These are phyloP conservation scores for Clonostachys rosea DNA, from an alignment of 2,329 filamentous ascomycete genomes.

Conservation along the genomic window DNA sequence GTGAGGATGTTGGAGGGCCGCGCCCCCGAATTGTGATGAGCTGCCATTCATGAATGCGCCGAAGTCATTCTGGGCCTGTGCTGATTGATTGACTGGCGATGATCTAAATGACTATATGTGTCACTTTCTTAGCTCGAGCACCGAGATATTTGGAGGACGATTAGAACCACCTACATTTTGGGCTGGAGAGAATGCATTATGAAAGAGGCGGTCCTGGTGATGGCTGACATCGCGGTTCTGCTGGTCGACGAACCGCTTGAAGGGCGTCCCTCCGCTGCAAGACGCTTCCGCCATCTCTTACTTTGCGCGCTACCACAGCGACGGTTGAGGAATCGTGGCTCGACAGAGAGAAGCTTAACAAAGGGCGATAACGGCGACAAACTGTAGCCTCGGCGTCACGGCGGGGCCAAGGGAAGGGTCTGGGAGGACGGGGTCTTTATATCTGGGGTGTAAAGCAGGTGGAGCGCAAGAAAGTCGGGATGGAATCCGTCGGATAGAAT, in stretches of 20 bases:
- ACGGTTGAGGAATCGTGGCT: neutral
- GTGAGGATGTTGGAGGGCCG: slow-evolving; percentile 7
- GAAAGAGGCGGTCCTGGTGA: slow-evolving; percentile 31
- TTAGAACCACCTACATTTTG: too few relatives aligned
- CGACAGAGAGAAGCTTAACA: neutral
- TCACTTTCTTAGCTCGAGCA: too few relatives aligned
- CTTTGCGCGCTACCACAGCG: neutral
- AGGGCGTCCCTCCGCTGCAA: slow-evolving; percentile 34
- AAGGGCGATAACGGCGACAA: too few relatives aligned
- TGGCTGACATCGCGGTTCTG: slow-evolving; percentile 33
- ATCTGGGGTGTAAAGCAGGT: too few relatives aligned
- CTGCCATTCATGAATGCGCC: slow-evolving; percentile 24
- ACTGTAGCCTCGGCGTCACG: too few relatives aligned
- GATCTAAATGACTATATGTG: too few relatives aligned
- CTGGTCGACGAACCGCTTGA: slow-evolving; percentile 35
- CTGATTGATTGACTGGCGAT: slow-evolving; percentile 7
- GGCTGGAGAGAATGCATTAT: slow-evolving; percentile 6
- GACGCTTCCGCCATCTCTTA: slow-evolving; percentile 30
- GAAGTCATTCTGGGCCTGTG: slow-evolving; percentile 23
- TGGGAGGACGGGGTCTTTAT: neutral
- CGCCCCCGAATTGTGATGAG: slow-evolving; percentile 15
- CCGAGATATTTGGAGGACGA: too few relatives aligned
- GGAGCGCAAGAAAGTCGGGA: too few relatives aligned
- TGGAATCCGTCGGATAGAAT: too few relatives aligned
- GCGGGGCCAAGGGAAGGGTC: neutral